phyloP scores from a whole-genome alignment of 1,139 yeast genomes.

The Yamadazyma mexicana region DNA sequence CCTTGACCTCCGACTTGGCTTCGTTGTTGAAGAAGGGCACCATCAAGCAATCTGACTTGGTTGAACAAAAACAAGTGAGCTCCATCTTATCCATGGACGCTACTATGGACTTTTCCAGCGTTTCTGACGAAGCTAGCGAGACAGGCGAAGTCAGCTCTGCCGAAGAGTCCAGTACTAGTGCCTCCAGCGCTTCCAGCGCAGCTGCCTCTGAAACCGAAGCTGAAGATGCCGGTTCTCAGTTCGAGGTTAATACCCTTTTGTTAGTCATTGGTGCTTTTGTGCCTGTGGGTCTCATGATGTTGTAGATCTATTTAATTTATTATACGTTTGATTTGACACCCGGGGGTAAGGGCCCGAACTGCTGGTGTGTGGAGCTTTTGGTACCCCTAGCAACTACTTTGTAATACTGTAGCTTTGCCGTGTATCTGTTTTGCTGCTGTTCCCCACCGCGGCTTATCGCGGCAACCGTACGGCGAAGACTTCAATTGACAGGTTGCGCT shows the following conservation, averaged over 20 bases:
- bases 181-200: slow-evolving; percentile 4
- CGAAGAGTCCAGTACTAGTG: not conserved
- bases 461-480: not conserved
- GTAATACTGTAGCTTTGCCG: too few relatives aligned
- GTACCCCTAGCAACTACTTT: too few relatives aligned
- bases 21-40: slow-evolving; percentile 15
- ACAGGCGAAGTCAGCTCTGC: too few relatives aligned
- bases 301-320: slow-evolving; percentile 4
- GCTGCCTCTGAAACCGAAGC: slow-evolving; percentile 12
- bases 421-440: not conserved
- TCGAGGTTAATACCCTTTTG: slow-evolving; percentile 1
- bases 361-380: too few relatives aligned
- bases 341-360: too few relatives aligned
- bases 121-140: not conserved
- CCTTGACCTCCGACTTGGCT: slow-evolving; percentile 23
- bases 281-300: slow-evolving; percentile 9
- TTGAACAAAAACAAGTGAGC: slow-evolving; percentile 14
- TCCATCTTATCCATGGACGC: slow-evolving; percentile 10
- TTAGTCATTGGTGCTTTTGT: slow-evolving; percentile 6
- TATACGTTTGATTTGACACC: too few relatives aligned
- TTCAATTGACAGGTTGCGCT: not conserved
- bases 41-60: slow-evolving; percentile 19
- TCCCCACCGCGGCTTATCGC: not conserved
- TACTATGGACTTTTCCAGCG: not conserved
- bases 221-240: slow-evolving; percentile 10